Conservation (phyloP, 495 filamentous ascomycete species). For the Glarea lozoyensis region DNA sequence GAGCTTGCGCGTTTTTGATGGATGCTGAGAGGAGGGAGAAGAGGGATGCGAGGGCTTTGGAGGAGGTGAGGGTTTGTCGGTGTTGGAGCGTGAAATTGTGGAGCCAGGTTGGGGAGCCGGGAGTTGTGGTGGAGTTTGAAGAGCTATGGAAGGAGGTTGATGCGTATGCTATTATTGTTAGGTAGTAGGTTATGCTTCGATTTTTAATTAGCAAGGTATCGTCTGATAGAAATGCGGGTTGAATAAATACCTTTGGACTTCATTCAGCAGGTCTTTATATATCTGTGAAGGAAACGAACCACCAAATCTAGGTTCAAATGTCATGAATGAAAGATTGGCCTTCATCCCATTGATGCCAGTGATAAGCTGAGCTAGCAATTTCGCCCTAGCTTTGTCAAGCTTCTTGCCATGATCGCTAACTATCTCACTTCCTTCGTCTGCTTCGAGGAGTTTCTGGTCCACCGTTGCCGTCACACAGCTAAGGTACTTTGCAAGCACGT, state of each 20-base stretch:
- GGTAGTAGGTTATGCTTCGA: slow-evolving; percentile 60
- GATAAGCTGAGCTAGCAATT: background rate
- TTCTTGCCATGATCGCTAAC: background rate
- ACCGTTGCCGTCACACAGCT: slow-evolving; percentile 62
- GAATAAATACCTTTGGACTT: background rate
- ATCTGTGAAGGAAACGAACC: background rate
- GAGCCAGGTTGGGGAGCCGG: background rate
- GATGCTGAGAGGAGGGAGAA: slow-evolving; percentile 67
- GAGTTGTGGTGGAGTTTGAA: background rate
- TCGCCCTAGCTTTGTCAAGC: background rate
- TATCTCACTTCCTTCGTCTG: background rate
- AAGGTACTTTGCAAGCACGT: slow-evolving; percentile 70
- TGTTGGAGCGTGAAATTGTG: slow-evolving; percentile 25
- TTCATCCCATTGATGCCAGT: background rate
- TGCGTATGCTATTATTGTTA: slow-evolving; percentile 62
- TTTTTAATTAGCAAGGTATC: too few species aligned
- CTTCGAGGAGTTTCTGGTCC: background rate
- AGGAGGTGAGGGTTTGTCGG: slow-evolving; percentile 20
- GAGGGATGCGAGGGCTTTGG: slow-evolving; percentile 55
- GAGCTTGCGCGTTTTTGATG: slow-evolving; percentile 54
- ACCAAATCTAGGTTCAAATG: background rate
- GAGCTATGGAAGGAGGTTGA: slow-evolving; percentile 10
- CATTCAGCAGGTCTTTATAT: background rate
- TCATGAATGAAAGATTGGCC: background rate
- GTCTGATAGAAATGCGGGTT: too few species aligned